Percentiles rank a stretch among this genome's conserved stretches.
Conservation (phyloP, 2,329 filamentous ascomycete species). For the Paraconiothyrium brasiliense region DNA sequence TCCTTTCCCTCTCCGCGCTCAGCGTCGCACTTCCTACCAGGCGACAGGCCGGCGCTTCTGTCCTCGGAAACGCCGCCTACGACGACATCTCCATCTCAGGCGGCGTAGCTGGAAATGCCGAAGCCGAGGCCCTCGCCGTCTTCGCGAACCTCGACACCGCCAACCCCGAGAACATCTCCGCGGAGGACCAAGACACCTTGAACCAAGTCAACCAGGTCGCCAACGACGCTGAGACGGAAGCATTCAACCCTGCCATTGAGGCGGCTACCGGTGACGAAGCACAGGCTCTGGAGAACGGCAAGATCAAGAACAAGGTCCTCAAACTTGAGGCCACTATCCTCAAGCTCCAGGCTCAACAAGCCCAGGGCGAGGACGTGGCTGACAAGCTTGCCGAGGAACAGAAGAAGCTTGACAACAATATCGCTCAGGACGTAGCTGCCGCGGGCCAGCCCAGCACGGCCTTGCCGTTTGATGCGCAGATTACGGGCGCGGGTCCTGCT, state of each 20-base stretch:
- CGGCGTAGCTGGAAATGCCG: slow-evolving; percentile 62
- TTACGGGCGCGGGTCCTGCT: slow-evolving; percentile 28
- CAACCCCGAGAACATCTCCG: slow-evolving; percentile 59
- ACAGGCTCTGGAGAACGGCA: slow-evolving; percentile 62
- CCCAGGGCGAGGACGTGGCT: slow-evolving; percentile 60
- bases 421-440: slow-evolving; percentile 58
- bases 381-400: slow-evolving; percentile 58
- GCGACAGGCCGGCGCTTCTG: slow-evolving; percentile 32
- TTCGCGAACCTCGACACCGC: slow-evolving; percentile 62
- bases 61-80: slow-evolving; percentile 44
- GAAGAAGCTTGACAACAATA: slow-evolving; percentile 64
- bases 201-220: slow-evolving; percentile 62
- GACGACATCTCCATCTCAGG: slow-evolving; percentile 61
- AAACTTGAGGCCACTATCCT: slow-evolving; percentile 65
- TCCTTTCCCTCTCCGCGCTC: slow-evolving; percentile 40
- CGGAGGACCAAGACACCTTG: slow-evolving; percentile 61
- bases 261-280: slow-evolving; percentile 56
- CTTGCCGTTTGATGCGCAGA: slow-evolving; percentile 39
- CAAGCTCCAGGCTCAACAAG: slow-evolving; percentile 61
- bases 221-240: slow-evolving; percentile 63
- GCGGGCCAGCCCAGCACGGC: slow-evolving; percentile 57
- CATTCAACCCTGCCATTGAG: slow-evolving; percentile 64
- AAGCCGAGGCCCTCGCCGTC: slow-evolving; percentile 63
- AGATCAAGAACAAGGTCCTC: slow-evolving; percentile 70
- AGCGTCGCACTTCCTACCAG: slow-evolving; percentile 38